Conservation (phyloP, 805 yeast species). For the Brettanomyces anomalus region DNA sequence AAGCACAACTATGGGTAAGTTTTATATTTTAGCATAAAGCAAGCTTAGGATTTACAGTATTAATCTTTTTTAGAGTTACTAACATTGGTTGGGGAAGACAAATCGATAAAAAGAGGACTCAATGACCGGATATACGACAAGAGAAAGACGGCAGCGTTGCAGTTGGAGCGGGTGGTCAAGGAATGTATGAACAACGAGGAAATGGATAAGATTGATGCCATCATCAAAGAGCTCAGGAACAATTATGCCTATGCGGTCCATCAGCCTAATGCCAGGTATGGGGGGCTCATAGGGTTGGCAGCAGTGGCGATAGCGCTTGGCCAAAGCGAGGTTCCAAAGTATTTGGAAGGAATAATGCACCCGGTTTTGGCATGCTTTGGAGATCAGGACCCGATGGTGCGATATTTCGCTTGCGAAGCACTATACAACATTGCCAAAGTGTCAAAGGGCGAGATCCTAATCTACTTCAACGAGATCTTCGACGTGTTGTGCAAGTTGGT, state of each 20-base stretch:
- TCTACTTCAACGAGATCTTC: constrained; percentile 89
- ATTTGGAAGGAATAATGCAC: constrained; percentile 76
- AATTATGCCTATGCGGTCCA: constrained; percentile 78
- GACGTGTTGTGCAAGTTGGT: constrained; percentile 86
- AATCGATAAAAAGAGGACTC: constrained; percentile 56
- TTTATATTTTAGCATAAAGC: no score
- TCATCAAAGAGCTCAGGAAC: constrained; percentile 66
- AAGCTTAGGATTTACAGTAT: no score
- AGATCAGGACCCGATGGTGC: constrained; percentile 93
- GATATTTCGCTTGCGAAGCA: constrained; percentile 95
- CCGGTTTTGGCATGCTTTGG: constrained; percentile 95
- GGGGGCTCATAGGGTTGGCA: constrained; percentile 92
- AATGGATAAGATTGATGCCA: constrained; percentile 42
- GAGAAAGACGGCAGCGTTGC: constrained; percentile 69
- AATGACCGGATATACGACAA: constrained; percentile 70
- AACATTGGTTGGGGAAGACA: constrained; percentile 31
- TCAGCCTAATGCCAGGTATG: constrained; percentile 84
- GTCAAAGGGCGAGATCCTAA: constrained; percentile 87
- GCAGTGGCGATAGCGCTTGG: constrained; percentile 94
- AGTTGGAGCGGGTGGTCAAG: constrained; percentile 70
- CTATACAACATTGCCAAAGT: constrained; percentile 93
- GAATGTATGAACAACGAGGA: constrained; percentile 53
- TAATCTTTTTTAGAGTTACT: background rate
- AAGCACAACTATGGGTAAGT: no score
- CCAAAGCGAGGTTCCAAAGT: constrained; percentile 68